Evolutionary conservation across 176 grass and related monocot genomes (phyloP), one percentile per base, ranked within the genome.

Genomic region (Aegilops longissima): DNA sequence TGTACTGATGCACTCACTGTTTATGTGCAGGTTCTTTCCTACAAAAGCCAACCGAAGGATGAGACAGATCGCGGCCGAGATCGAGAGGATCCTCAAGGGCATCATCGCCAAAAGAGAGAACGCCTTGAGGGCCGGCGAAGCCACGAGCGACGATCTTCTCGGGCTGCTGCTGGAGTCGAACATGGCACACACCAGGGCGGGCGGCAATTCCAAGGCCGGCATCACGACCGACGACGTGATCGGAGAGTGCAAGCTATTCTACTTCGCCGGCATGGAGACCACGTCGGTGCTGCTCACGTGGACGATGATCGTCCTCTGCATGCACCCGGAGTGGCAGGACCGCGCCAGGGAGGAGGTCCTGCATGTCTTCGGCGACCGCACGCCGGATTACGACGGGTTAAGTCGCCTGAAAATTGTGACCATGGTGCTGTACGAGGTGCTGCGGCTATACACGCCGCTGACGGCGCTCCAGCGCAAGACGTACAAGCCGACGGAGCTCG

Each of bases 171-270:
- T 97, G 45, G 88, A 97, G 76, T 97, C 92, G 2, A 96, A 96
- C 86, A 77, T 90, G 62, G 82, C 85, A 33, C 80, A 88, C 52
- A 44, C 49, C 39, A 66, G 39, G 62, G 91, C 59, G 4, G 21
- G 58, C 42, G 86, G 77, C 40, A 70, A 66, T 17, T 36, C 76
- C 1, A 88, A 54, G 10, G 51, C 83, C 47, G 86, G 91, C 12
- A 88, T 96, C 78, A 86, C 89, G 0, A 92, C 82, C 5, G 89
- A 94, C 34, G 94, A 98, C 12, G 87, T 98, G 65, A 90, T 98
- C 18, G 95, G 88, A 21, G 95, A 98, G 82, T 98, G 95, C 87
- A 98, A 95, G 81, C 77, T 98, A 0, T 98, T 95, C 84, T 98
- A 98, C 89, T 92, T 98, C 78, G 93, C 93, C 8, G 95, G 95